A percentile compares a stretch with the other conserved stretches of the same genome.
These are phyloP conservation scores for Spinacia oleracea DNA, from an alignment of 179 eudicot genomes.

Conservation along the genomic window DNA sequence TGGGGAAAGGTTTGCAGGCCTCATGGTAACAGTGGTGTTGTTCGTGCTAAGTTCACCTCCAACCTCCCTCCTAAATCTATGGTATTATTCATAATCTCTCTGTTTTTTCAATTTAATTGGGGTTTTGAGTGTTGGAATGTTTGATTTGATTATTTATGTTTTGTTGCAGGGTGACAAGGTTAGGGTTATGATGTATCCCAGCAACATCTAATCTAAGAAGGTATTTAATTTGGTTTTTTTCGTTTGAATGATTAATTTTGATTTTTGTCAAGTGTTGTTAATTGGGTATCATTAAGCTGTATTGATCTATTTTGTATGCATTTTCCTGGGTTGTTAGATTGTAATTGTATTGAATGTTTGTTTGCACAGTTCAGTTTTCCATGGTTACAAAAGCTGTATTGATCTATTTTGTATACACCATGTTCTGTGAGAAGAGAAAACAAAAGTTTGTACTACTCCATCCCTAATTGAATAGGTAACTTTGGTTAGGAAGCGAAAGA, in stretches of 20 bases:
- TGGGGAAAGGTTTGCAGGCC: constrained; percentile 83
- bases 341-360: no score
- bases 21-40: constrained; percentile 85
- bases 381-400: no score
- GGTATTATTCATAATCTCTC: constrained; percentile 21
- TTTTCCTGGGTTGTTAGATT: not conserved
- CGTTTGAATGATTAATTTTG: no score
- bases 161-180: constrained; percentile 55
- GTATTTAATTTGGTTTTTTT: constrained; percentile 1
- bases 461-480: no score
- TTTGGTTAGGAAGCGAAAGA: no score
- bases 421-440: no score
- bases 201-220: constrained; percentile 58
- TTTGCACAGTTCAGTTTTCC: no score
- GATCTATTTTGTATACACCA: no score
- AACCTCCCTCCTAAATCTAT: constrained; percentile 93
- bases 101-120: not conserved
- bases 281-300: not conserved
- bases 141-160: not conserved
- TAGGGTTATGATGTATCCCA: constrained; percentile 78
- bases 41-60: constrained; percentile 78
- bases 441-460: no score
- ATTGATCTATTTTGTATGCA: no score
- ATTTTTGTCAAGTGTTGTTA: no score
- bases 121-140: no score